Base-by-base conservation (phyloP, 495 filamentous ascomycete species). In the Annulohypoxylon nitens region DNA sequence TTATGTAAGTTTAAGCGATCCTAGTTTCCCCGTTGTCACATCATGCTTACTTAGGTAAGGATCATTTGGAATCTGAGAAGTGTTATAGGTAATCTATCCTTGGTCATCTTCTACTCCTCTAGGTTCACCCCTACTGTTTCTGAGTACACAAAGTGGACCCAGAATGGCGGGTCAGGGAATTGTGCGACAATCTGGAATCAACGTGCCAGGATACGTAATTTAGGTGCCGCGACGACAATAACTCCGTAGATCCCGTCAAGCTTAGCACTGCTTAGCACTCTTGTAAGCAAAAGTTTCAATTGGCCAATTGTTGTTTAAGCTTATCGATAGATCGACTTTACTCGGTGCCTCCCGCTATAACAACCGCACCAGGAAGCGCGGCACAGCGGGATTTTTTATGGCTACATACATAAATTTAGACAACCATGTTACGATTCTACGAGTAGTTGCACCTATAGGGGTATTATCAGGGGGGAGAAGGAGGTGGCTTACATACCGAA, bases 251-350 rank as follows among this genome's bases (percentile, higher is more conserved):
- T 5, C 36, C 37, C 36, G 20, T 14, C n/a, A 60, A 43, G 9
- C 4, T 43, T 18, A 14, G n/a, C 23, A 7, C 3, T 37, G 9
- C 4, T 43, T 18, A 14, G n/a, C 23, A 7, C 3, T 37, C 30
- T 16, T 57, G 6, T 36, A 37, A 4, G 20, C 10, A 2, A 4
- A 14, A 2, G 16, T 43, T 26, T 26, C 37, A n/a, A 68, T 68
- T 68, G 43, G 65, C 14, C 45, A 61, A 45, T 60, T 50, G 4
- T 2, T 34, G 61, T 61, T 68, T 68, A 68, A 68, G 57, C 65
- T 68, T 67, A 60, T 67, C 43, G 54, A 67, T 59, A 67, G 54
- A 68, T 61, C 45, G 6, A 43, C 45, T 7, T 16, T 11, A 33
- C 37, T 63, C 39, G 25, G 30, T 37, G 33, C 5, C 20, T 36